These are phyloP conservation scores for Krasilnikovozyma curviuscula DNA, from an alignment of 768 basidiomycete genomes.

Conservation along the genomic window DNA sequence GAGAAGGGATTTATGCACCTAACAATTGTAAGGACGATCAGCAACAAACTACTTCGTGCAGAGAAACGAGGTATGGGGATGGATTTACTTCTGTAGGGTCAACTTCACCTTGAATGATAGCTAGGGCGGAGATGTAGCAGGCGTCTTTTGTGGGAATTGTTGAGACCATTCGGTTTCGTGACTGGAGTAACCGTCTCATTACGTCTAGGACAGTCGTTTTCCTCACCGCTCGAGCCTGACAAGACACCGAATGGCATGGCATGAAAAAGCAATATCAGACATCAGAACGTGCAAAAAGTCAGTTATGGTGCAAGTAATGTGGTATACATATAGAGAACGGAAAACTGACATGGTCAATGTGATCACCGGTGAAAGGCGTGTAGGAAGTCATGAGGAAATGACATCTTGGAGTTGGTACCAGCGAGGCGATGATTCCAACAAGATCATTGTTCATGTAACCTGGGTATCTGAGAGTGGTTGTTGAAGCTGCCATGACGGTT, in stretches of 20 bases:
- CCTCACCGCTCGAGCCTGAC: conserved; percentile 77
- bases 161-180: conserved; percentile 95
- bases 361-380: conserved; percentile 92
- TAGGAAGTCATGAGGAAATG: conserved; percentile 99
- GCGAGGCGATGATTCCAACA: conserved; percentile 84
- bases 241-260: background rate
- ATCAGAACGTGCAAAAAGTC: background rate
- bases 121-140: conserved; percentile 92
- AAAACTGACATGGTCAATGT: conserved; percentile 66
- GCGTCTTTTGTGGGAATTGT: conserved; percentile 78
- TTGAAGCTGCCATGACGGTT: conserved; percentile 94
- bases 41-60: background rate
- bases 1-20: conserved; percentile 94
- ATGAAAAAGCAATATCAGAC: background rate
- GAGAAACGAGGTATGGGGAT: conserved; percentile 1
- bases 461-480: conserved; percentile 87
- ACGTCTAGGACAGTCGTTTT: conserved; percentile 95
- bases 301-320: background rate
- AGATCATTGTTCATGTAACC: conserved; percentile 99
- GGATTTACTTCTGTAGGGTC: conserved; percentile 78
- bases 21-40: background rate
- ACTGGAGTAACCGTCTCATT: conserved; percentile 90
- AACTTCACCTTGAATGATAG: conserved; percentile 96
- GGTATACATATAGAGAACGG: background rate
- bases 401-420: conserved; percentile 91